Conservation (phyloP, 2,329 filamentous ascomycete genomes). For the Alternaria gansuensis region DNA sequence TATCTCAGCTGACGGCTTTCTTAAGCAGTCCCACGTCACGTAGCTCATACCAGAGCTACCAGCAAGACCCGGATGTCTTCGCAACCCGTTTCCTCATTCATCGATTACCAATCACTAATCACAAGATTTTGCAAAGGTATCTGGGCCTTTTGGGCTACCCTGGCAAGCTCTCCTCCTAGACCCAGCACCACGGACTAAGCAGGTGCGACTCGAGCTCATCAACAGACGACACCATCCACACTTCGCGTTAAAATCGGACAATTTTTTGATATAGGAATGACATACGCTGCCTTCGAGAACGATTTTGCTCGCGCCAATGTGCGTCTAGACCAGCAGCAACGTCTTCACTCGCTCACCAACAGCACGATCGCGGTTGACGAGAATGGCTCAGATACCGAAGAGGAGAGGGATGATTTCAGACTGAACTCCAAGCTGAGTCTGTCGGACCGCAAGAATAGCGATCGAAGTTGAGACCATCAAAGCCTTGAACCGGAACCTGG, state of each 20-base stretch:
- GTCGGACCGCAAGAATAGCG: neutral
- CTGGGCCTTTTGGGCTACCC: neutral
- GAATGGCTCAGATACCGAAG: neutral
- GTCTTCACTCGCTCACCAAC: neutral
- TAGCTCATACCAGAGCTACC: neutral
- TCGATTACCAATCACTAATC: neutral
- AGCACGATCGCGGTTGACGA: neutral
- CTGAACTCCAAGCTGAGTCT: neutral
- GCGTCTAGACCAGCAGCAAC: neutral
- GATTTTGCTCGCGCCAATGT: neutral
- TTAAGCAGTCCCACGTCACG: neutral
- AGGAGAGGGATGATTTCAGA: neutral
- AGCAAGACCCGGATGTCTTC: neutral
- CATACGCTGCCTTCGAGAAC: neutral
- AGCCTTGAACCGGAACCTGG: neutral
- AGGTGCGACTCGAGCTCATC: constrained; percentile 2
- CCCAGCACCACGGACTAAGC: neutral
- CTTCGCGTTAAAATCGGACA: neutral
- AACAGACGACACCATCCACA: neutral
- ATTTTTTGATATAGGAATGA: neutral
- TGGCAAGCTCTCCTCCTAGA: constrained; percentile 7
- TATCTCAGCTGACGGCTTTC: neutral
- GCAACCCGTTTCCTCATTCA: neutral
- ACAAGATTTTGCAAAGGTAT: neutral
- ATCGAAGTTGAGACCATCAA: neutral